phyloP scores from a whole-genome alignment of 169 alveolate species.

The Eimeria tenella region DNA sequence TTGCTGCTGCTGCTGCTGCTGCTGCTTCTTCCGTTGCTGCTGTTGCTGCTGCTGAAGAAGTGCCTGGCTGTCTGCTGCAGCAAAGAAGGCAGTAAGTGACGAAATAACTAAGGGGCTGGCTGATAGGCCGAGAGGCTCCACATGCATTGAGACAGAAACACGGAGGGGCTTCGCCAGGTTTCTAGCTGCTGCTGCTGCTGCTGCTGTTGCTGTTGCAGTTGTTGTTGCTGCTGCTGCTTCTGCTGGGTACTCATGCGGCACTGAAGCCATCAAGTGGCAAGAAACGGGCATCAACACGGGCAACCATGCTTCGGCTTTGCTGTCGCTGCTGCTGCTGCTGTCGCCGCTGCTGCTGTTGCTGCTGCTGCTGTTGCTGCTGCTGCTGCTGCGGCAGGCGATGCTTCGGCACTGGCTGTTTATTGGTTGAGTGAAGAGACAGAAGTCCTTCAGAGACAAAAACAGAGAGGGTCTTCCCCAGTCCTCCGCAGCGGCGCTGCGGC shows the following conservation, averaged over 20 bases:
- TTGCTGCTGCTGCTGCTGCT: neutral
- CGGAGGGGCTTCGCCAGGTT: neutral
- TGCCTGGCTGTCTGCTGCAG: neutral
- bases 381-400: neutral
- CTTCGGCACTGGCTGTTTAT: neutral
- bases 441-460: neutral
- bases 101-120: neutral
- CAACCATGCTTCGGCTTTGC: constrained; percentile 6
- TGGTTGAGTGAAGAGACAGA: neutral
- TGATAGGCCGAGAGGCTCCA: neutral
- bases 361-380: constrained; percentile 34
- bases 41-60: constrained; percentile 23
- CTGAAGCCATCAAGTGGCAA: neutral
- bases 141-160: constrained; percentile 1
- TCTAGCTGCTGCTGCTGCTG: neutral
- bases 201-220: neutral
- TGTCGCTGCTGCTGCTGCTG: constrained; percentile 8
- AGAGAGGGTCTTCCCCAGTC: neutral
- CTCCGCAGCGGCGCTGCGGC: neutral
- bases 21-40: neutral
- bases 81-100: neutral
- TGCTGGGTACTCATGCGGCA: neutral
- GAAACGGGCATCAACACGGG: constrained; percentile 48
- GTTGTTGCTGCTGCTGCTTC: neutral
- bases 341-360: neutral